A percentile compares a stretch with the other conserved stretches of the same genome.
These are phyloP conservation scores for Przewalskia tangutica DNA, from an alignment of 257 asterid genomes.

Conservation along the genomic window DNA sequence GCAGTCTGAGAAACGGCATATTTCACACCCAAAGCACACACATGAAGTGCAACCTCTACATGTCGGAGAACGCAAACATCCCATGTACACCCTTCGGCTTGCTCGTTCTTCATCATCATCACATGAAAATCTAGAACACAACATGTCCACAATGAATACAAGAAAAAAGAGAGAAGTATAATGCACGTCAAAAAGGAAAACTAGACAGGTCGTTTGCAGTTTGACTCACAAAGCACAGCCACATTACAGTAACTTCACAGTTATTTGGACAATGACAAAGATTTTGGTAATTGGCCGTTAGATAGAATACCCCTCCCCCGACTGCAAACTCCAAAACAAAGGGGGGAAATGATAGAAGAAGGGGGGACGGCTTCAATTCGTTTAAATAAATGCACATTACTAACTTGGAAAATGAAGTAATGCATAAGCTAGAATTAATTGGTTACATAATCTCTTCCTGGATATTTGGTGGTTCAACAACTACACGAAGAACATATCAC, in stretches of 20 bases:
- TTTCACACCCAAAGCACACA: constrained; percentile 43
- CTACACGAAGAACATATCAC: neutral
- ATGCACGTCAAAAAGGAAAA: neutral
- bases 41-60: constrained; percentile 50
- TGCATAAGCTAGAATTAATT: neutral
- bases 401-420: neutral
- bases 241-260: neutral
- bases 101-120: constrained; percentile 41
- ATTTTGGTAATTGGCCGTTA: neutral
- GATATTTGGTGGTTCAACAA: neutral
- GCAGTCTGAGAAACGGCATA: constrained; percentile 35
- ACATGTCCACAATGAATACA: neutral
- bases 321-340: neutral
- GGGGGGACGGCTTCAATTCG: neutral
- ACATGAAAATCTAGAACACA: constrained; percentile 22
- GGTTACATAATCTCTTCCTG: neutral
- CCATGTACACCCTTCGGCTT: constrained; percentile 34
- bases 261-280: neutral
- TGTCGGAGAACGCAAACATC: constrained; percentile 33
- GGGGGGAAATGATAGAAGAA: neutral
- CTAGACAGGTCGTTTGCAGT: neutral
- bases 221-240: neutral
- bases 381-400: neutral
- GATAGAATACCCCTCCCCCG: neutral
- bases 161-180: too few relatives aligned